These are phyloP conservation scores for Psilocybe mexicana DNA, from an alignment of 1,284 basidiomycete species.

Conservation along the genomic window DNA sequence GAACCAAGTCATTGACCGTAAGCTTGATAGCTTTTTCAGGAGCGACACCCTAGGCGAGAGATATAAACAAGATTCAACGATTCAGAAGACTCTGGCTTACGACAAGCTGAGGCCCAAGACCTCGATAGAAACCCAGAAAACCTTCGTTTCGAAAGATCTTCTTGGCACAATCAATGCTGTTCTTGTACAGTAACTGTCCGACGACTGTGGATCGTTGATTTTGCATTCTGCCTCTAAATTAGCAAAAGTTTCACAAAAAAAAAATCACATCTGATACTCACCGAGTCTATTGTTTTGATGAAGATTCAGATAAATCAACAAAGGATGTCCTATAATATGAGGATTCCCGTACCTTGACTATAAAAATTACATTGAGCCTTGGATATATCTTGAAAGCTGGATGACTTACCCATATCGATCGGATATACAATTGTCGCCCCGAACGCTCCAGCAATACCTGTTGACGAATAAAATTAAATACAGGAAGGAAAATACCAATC, in stretches of 20 bases:
- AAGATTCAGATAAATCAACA: not conserved
- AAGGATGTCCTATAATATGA: conserved; percentile 4
- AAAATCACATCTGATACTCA: conserved; percentile 4
- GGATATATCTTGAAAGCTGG: not conserved
- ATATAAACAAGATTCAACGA: not conserved
- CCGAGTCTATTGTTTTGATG: conserved; percentile 17
- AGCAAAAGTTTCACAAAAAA: not conserved
- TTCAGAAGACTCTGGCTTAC: conserved; percentile 42
- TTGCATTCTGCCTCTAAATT: conserved; percentile 71
- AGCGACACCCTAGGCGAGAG: conserved; percentile 78
- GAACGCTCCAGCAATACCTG: conserved; percentile 86
- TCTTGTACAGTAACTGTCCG: conserved; percentile 92
- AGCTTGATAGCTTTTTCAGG: conserved; percentile 98
- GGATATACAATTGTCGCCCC: conserved; percentile 94
- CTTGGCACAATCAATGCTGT: conserved; percentile 90
- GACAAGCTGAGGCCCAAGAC: conserved; percentile 92
- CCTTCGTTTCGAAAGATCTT: conserved; percentile 97
- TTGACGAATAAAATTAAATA: conserved; percentile 11
- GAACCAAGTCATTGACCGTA: conserved; percentile 93
- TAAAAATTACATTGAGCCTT: not conserved
- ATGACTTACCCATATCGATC: conserved; percentile 82
- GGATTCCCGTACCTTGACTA: conserved; percentile 63
- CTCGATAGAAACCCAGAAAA: conserved; percentile 93
- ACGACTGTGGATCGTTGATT: conserved; percentile 96
- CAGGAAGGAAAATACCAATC: not conserved